phyloP scores from a whole-genome alignment of 768 basidiomycete genomes.

The Suillus subluteus region DNA sequence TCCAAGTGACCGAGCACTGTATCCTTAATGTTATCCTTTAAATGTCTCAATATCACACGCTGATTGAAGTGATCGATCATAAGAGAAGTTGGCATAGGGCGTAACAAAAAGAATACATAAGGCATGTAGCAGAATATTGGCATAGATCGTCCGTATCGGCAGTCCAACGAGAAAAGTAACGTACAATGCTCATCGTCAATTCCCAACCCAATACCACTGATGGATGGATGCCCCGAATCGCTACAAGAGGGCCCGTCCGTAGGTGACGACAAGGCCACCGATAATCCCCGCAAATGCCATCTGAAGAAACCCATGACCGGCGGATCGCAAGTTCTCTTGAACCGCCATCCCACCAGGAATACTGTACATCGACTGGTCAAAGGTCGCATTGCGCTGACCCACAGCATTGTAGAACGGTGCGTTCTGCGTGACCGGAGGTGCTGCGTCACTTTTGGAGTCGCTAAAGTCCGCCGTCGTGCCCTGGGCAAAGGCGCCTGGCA shows the following conservation, averaged over 20 bases:
- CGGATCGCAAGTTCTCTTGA: slow-evolving; percentile 3
- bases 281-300: slow-evolving; percentile 35
- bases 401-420: neutral
- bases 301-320: slow-evolving; percentile 31
- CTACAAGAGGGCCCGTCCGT: slow-evolving; percentile 37
- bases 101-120: slow-evolving; percentile 17
- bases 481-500: slow-evolving; percentile 31
- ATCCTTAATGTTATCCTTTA: too few relatives aligned
- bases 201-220: neutral
- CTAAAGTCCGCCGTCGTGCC: slow-evolving; percentile 10
- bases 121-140: slow-evolving; percentile 15
- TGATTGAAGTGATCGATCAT: neutral
- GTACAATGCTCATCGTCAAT: slow-evolving; percentile 5
- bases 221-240: slow-evolving; percentile 24
- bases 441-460: slow-evolving; percentile 18
- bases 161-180: slow-evolving; percentile 1
- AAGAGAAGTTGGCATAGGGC: slow-evolving; percentile 13
- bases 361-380: slow-evolving; percentile 16
- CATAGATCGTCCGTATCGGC: slow-evolving; percentile 8
- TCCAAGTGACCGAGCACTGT: neutral
- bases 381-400: neutral
- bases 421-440: neutral
- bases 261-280: slow-evolving; percentile 34
- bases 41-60: neutral
- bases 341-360: neutral